Conservation (phyloP, 192 early-diverging fungal species). For the Umbelopsis sp. region DNA sequence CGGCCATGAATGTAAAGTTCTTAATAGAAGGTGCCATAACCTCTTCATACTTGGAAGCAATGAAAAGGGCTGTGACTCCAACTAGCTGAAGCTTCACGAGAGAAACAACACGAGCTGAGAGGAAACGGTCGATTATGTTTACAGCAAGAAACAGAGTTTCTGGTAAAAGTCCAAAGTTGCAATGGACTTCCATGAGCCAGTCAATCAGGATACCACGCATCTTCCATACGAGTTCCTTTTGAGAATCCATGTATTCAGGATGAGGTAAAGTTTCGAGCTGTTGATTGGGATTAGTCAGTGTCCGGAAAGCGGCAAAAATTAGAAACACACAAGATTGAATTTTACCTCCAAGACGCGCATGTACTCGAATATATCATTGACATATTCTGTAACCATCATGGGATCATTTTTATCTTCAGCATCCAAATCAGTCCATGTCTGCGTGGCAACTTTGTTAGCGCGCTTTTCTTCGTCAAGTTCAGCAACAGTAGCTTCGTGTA, state of each 20-base stretch:
- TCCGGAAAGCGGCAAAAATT: not conserved
- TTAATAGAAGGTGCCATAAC: constrained; percentile 77
- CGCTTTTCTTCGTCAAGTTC: constrained; percentile 4
- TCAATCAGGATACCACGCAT: constrained; percentile 94
- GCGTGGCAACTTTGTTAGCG: constrained; percentile 29
- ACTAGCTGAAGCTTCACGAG: constrained; percentile 92
- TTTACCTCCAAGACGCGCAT: constrained; percentile 73
- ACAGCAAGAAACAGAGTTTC: constrained; percentile 94
- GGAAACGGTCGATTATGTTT: constrained; percentile 95
- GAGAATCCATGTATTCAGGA: constrained; percentile 78
- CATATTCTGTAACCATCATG: constrained; percentile 93
- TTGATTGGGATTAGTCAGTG: not conserved
- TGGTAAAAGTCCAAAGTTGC: constrained; percentile 86
- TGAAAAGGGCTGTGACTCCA: constrained; percentile 86
- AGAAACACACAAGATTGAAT: not conserved
- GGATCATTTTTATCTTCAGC: constrained; percentile 82
- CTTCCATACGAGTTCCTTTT: constrained; percentile 86
- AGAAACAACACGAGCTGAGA: constrained; percentile 83
- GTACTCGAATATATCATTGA: constrained; percentile 90
- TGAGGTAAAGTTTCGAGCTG: constrained; percentile 67
- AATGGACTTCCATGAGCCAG: constrained; percentile 94
- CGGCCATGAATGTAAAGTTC: constrained; percentile 87
- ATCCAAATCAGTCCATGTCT: constrained; percentile 76
- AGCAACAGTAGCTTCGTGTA: not conserved
- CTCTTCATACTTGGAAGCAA: constrained; percentile 97